Conservation (phyloP, 345 rosid genomes). For the Salix koriyanagi region DNA sequence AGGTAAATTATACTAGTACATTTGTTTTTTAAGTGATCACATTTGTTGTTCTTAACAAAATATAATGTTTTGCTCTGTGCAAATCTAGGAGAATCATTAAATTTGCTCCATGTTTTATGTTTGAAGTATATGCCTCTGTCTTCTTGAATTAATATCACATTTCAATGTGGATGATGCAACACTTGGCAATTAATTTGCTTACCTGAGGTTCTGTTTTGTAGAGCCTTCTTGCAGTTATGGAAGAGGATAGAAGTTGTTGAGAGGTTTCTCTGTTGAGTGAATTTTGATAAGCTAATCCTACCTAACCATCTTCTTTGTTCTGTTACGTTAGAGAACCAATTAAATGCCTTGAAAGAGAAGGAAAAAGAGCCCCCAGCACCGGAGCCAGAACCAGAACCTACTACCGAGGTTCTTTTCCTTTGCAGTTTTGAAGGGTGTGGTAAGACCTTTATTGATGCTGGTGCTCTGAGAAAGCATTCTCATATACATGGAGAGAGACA, state of each 20-base stretch:
- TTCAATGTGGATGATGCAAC: background rate
- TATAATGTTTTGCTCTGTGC: background rate
- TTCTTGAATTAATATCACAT: background rate
- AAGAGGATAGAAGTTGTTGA: background rate
- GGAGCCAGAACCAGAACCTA: conserved; percentile 91
- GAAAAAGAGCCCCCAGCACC: conserved; percentile 63
- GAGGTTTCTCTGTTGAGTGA: background rate
- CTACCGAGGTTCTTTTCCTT: conserved; percentile 89
- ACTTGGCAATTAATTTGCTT: background rate
- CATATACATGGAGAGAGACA: conserved; percentile 96
- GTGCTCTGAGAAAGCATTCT: conserved; percentile 93
- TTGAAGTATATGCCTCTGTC: background rate
- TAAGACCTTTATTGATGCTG: conserved; percentile 87
- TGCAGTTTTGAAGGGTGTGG: conserved; percentile 97
- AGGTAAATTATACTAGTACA: conserved; percentile 34
- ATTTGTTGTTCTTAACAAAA: background rate
- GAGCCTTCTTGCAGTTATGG: background rate
- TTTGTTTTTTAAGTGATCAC: background rate
- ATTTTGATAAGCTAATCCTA: background rate
- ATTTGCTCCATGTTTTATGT: no score
- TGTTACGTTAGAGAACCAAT: conserved; percentile 48
- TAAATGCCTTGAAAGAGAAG: conserved; percentile 63
- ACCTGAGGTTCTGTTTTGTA: background rate
- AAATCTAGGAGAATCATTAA: background rate
- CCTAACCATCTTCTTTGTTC: background rate